Conservation (phyloP, 2,329 filamentous ascomycete genomes). For the Lecanicillium sp. region DNA sequence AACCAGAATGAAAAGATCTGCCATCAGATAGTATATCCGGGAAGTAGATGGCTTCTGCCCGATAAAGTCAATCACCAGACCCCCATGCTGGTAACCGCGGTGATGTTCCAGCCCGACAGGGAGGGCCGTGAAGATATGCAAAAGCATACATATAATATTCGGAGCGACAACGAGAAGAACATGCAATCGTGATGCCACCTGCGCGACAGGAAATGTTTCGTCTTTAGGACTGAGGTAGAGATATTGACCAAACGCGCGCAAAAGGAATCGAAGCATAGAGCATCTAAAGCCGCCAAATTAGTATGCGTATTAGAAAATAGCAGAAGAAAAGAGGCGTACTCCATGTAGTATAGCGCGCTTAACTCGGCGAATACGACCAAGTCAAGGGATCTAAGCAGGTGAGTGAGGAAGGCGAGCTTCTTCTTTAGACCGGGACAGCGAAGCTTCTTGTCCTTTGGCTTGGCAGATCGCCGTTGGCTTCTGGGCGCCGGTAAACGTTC, state of each 20-base stretch:
- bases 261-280: constrained; percentile 56
- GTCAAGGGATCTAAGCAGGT: constrained; percentile 56
- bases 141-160: constrained; percentile 54
- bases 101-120: constrained; percentile 54
- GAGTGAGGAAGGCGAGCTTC: constrained; percentile 55
- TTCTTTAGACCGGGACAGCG: constrained; percentile 41
- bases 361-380: constrained; percentile 59
- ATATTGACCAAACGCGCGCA: constrained; percentile 54
- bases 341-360: constrained; percentile 63
- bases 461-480: constrained; percentile 26
- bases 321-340: constrained; percentile 51
- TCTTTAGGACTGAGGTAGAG: constrained; percentile 59
- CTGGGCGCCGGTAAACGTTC: not conserved
- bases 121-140: constrained; percentile 51
- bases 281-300: constrained; percentile 39
- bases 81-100: constrained; percentile 61
- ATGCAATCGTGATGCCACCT: constrained; percentile 51
- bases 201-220: constrained; percentile 47
- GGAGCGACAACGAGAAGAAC: constrained; percentile 53
- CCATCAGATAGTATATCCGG: constrained; percentile 46
- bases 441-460: constrained; percentile 31
- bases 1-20: constrained; percentile 50
- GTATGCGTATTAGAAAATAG: not conserved
- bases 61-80: constrained; percentile 61
- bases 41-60: constrained; percentile 59